Evolutionary conservation across 306 rosid genomes (phyloP), one percentile per base, ranked within the genome.

Genomic region (Hylodesmum podocarpum): DNA sequence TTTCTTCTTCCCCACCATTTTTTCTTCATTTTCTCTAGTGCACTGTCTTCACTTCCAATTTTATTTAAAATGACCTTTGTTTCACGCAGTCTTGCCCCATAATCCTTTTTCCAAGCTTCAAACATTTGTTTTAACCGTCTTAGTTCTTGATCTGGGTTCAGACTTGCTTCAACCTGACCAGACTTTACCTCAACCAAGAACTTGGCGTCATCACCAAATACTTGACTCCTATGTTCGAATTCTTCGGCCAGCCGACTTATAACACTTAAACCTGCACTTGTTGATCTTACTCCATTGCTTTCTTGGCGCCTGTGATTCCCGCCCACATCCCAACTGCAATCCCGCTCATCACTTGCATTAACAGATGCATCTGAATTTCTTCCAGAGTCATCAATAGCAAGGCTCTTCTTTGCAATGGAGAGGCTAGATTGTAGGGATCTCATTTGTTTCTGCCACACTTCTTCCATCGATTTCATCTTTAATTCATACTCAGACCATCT

Each of bases 391-490:
- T 94, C 98, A 66, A 91, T 76, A 3, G 97, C 94, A 61, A 94
- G 85, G 87, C 98, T 94, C 89, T 90, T 94, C 87, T 94, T 94
- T 3, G 98, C 98, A 80, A 94, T 94, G 66, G 98, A 91, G 77
- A 94, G 98, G 85, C 98, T 94, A 44, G 98, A 94, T 40, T 94
- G 98, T 15, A 94, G 83, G 79, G 98, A 94, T 84, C 98, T 87
- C 98, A 94, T 94, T 85, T 94, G 98, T 72, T 90, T 94, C 85
- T 94, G 98, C 98, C 98, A 94, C 31, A 89, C 97, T 82, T 94
- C 98, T 87, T 94, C 98, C 98, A 94, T 94, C 82, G 98, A 91
- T 77, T 90, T 88, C 98, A 94, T 94, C 82, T 94, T 94, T 71
- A 87, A 61, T 81, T 94, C 98, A 70, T 94, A 94, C 72, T 94